A percentile compares a stretch with the other conserved stretches of the same genome.
Conservation (phyloP, 148 eudicot species). For the Bassia scoparia region DNA sequence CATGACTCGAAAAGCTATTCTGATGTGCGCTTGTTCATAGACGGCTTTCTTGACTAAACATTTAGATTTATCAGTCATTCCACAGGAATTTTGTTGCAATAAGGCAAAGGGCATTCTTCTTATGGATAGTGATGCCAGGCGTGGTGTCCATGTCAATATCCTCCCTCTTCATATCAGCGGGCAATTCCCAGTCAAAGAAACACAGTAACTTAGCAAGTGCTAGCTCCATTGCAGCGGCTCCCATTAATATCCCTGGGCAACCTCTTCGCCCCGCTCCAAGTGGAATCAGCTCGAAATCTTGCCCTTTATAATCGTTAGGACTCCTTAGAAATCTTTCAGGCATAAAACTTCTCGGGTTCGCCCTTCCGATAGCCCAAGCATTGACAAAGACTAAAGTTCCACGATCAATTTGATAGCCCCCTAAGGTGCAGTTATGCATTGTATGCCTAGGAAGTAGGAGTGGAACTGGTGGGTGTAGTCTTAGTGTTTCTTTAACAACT, state of each 20-base stretch:
- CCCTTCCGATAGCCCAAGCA: constrained; percentile 2
- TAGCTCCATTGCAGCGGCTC: constrained; percentile 27
- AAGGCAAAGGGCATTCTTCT: constrained; percentile 29
- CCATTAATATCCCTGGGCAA: constrained; percentile 36
- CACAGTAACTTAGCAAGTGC: constrained; percentile 37
- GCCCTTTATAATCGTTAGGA: too few relatives aligned
- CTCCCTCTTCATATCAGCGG: constrained; percentile 26
- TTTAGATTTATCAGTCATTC: too few relatives aligned
- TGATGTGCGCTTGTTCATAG: too few relatives aligned
- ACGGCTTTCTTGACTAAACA: too few relatives aligned
- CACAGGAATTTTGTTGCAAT: not conserved
- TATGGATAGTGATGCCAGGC: constrained; percentile 37
- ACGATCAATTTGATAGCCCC: not conserved
- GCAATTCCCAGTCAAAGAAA: constrained; percentile 40
- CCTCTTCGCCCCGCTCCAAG: constrained; percentile 42
- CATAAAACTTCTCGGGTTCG: constrained; percentile 23
- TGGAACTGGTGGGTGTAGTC: constrained; percentile 34
- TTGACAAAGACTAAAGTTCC: too few relatives aligned
- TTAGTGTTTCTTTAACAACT: constrained; percentile 33
- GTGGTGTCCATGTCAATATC: constrained; percentile 26
- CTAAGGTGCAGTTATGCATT: not conserved
- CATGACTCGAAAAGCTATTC: too few relatives aligned
- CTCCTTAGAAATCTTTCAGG: constrained; percentile 40
- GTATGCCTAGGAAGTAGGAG: constrained; percentile 29
- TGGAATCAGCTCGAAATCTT: constrained; percentile 34